These are phyloP conservation scores for Nakazawaea ernobii DNA, from an alignment of 805 yeast species.

Conservation along the genomic window DNA sequence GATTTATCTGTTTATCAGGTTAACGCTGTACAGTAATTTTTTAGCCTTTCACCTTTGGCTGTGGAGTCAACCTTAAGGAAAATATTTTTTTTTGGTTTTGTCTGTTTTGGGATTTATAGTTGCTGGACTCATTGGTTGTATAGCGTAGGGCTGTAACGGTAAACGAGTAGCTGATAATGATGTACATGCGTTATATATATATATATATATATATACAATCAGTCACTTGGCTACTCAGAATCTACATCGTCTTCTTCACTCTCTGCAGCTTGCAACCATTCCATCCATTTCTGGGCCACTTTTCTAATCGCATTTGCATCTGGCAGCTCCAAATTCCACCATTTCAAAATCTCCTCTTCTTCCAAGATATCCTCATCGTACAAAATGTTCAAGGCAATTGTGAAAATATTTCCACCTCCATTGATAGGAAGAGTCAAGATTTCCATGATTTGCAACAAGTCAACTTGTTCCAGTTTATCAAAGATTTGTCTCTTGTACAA, in stretches of 20 bases:
- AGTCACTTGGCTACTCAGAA: conserved; percentile 12
- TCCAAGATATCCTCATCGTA: conserved; percentile 80
- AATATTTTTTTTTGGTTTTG: too few relatives aligned
- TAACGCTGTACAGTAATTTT: too few relatives aligned
- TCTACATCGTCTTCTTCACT: conserved; percentile 42
- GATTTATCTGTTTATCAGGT: too few relatives aligned
- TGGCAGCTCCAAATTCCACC: conserved; percentile 65
- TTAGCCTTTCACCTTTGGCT: too few relatives aligned
- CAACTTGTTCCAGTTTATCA: conserved; percentile 71
- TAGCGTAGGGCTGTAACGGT: too few relatives aligned
- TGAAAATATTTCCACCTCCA: conserved; percentile 44
- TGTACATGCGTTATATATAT: too few relatives aligned
- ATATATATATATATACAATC: neutral
- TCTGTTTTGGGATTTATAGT: too few relatives aligned
- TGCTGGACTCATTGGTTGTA: too few relatives aligned
- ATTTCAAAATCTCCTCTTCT: conserved; percentile 70
- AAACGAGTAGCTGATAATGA: too few relatives aligned
- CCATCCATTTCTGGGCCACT: conserved; percentile 67
- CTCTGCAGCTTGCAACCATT: conserved; percentile 80
- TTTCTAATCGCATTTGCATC: conserved; percentile 40
- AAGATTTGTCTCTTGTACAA: conserved; percentile 82
- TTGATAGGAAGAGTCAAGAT: conserved; percentile 36
- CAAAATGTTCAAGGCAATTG: conserved; percentile 48
- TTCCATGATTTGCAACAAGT: conserved; percentile 53
- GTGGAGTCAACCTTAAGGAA: too few relatives aligned